These are phyloP conservation scores for Aspergillus nomiae DNA, from an alignment of 2,329 filamentous ascomycete species.

Conservation along the genomic window DNA sequence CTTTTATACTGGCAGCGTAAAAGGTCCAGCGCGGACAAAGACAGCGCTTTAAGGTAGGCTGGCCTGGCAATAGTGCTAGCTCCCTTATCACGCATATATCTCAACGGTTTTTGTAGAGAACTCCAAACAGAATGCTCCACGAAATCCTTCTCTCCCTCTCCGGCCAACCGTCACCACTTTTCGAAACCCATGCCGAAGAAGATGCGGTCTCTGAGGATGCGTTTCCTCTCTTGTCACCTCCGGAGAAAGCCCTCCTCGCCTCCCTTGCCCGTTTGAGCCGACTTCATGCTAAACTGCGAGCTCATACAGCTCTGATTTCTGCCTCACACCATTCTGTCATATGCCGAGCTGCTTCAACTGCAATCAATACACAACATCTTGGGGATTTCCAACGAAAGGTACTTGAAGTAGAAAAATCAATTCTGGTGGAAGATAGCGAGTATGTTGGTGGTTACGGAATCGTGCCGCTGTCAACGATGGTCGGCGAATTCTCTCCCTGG, in stretches of 20 bases:
- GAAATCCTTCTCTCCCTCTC: conserved; percentile 96
- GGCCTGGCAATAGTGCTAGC: neutral
- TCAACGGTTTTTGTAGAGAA: conserved; percentile 20
- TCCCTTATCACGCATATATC: neutral
- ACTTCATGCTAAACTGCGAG: conserved; percentile 72
- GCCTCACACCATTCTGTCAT: conserved; percentile 75
- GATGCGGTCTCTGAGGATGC: conserved; percentile 52
- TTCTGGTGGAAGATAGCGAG: conserved; percentile 73
- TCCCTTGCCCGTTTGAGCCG: conserved; percentile 76
- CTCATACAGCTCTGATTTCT: conserved; percentile 67
- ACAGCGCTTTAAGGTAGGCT: conserved; percentile 29
- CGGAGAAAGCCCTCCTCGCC: conserved; percentile 79
- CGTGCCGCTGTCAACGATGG: conserved; percentile 82
- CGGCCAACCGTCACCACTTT: conserved; percentile 86
- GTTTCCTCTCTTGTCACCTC: conserved; percentile 64
- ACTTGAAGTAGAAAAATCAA: conserved; percentile 76
- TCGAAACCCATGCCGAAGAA: conserved; percentile 58
- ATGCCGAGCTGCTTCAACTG: conserved; percentile 82
- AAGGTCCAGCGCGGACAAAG: conserved; percentile 26
- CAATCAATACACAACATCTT: conserved; percentile 74
- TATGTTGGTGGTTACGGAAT: conserved; percentile 91
- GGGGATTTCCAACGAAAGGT: conserved; percentile 80
- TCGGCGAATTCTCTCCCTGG: conserved; percentile 87
- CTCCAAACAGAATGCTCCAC: conserved; percentile 74
- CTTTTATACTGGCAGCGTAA: conserved; percentile 45